Percentiles rank a stretch among this genome's conserved stretches.
Evolutionary conservation across 495 filamentous ascomycete genomes (phyloP).

Genomic region (Lasiosphaeriaceae sp.): DNA sequence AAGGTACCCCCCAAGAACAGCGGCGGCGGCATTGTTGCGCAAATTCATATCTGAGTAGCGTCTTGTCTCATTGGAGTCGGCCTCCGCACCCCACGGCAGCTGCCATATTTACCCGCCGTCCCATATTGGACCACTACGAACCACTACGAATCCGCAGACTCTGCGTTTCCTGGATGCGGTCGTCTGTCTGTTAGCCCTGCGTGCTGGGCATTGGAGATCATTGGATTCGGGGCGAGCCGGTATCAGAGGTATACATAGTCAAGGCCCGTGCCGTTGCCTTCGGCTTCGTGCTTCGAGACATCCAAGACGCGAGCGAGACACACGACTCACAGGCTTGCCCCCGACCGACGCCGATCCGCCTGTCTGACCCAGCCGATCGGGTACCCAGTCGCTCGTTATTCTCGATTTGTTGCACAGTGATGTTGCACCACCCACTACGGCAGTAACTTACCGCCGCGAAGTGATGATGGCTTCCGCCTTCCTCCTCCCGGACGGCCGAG

Average conservation of each 20-base stretch:
- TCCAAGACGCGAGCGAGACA: not conserved
- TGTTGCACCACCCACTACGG: conserved; percentile 19
- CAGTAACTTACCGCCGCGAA: conserved; percentile 17
- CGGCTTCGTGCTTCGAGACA: not conserved
- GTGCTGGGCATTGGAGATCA: not conserved
- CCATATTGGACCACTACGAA: conserved; percentile 24
- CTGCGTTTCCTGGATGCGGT: conserved; percentile 9
- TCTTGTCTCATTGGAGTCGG: conserved; percentile 28
- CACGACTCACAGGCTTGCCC: not conserved
- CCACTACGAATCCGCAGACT: not conserved
- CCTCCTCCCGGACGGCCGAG: not conserved
- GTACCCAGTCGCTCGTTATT: conserved; percentile 23
- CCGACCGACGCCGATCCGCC: conserved; percentile 17
- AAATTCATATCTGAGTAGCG: conserved; percentile 21
- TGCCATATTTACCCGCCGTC: conserved; percentile 32
- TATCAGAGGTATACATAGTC: not conserved
- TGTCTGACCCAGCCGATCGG: conserved; percentile 25
- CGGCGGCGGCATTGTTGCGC: conserved; percentile 27
- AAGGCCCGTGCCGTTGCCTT: not conserved
- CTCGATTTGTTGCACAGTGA: conserved; percentile 21
- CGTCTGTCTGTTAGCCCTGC: conserved; percentile 5
- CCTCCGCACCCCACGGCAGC: conserved; percentile 19
- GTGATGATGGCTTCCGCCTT: conserved; percentile 21
- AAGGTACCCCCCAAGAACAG: not conserved
- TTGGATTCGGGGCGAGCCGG: not conserved